Evolutionary conservation across 163 green algal species (phyloP), one percentile per base, ranked within the genome.

Genomic region (Volvox carteri): DNA sequence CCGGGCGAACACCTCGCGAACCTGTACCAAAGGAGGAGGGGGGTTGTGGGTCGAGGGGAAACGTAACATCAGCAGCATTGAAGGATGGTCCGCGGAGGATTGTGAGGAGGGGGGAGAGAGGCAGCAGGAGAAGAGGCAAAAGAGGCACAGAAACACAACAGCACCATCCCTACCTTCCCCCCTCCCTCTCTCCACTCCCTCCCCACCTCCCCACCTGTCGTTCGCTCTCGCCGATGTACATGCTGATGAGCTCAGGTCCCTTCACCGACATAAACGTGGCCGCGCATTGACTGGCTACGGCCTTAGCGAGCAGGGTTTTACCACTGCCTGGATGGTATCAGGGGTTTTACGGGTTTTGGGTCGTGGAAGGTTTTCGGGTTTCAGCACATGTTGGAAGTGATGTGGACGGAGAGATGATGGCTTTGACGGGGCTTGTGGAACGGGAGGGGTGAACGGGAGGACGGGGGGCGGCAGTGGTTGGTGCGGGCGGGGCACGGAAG

Each of bases 221-320:
- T 87, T 98, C 96, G 76, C 92, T 96, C 91, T 98, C 96, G 1
- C 97, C 96, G 44, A 99, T 95, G 86, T 98, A 98, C 96, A 98
- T 98, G 90, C 98, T 98, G 92, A 99, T 96, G 11, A 99, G 95
- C 94, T 99, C 97, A 1, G 97, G 97, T 0, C 97, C 97, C 92
- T 99, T 99, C 74, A 99, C 96, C 9, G 91, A 96, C 86, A 99
- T 92, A 86, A 99, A 99, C 86, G 96, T 98, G 72, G 97, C 93
- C 42, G 80, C 68, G 92, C 96, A 98, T 92, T 99, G 96, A 18
- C 94, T 97, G 56, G 97, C 97, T 41, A 98, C 95, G 0, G 98
- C 97, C 91, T 99, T 99, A 52, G 97, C 97, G 62, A 99, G 92
- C 84, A 99, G 92, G 33, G 97, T 99, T 91, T 99, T 99, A 78